These are phyloP conservation scores for Atractiella rhizophila DNA, from an alignment of 768 basidiomycete genomes.

Conservation along the genomic window DNA sequence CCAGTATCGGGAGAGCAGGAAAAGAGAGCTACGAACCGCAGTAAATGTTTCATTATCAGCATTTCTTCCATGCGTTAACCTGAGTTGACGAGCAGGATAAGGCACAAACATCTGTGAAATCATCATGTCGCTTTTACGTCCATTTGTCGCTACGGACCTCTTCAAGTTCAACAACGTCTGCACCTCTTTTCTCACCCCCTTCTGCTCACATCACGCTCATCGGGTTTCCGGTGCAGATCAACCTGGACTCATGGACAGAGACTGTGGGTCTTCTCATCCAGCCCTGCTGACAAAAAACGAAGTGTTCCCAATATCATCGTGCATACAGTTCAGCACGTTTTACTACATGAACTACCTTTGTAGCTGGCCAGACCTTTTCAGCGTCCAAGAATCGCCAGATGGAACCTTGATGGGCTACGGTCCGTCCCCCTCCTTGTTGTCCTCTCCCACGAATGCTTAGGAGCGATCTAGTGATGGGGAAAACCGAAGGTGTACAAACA, in stretches of 20 bases:
- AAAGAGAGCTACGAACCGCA: too few relatives aligned
- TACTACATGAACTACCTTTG: constrained; percentile 77
- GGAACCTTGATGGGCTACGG: constrained; percentile 78
- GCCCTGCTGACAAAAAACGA: not conserved
- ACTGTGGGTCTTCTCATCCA: constrained; percentile 36
- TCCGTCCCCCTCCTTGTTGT: constrained; percentile 22
- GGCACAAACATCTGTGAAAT: too few relatives aligned
- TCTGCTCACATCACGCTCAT: not conserved
- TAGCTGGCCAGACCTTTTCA: constrained; percentile 77
- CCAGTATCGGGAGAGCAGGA: too few relatives aligned
- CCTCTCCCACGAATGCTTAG: not conserved
- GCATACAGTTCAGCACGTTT: constrained; percentile 63
- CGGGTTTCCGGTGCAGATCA: constrained; percentile 33
- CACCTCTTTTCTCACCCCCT: not conserved
- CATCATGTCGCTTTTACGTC: constrained; percentile 15
- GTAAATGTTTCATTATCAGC: too few relatives aligned
- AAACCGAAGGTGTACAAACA: constrained; percentile 47
- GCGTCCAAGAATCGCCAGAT: constrained; percentile 50
- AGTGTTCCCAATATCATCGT: not conserved
- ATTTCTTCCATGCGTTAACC: too few relatives aligned
- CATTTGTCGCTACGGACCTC: constrained; percentile 15
- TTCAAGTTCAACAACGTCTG: constrained; percentile 16
- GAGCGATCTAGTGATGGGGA: constrained; percentile 48
- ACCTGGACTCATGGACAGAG: constrained; percentile 91
- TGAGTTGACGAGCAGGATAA: too few relatives aligned